Conservation (phyloP, 2,329 filamentous ascomycete species). For the Diaporthe sp. region DNA sequence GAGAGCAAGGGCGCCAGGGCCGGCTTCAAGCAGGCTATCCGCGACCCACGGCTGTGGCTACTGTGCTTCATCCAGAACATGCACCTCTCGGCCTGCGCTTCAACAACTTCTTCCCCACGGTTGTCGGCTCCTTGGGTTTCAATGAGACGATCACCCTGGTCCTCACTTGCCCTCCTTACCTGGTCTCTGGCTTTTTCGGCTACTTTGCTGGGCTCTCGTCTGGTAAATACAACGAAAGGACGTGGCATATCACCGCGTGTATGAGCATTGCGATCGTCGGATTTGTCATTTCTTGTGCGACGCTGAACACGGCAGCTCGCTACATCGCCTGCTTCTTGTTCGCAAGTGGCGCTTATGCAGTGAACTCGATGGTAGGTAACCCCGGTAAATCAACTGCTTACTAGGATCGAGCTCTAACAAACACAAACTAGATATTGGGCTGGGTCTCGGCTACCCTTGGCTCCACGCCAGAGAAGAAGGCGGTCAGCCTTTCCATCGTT, state of each 20-base stretch:
- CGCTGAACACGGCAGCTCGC: constrained; percentile 49
- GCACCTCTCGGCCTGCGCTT: constrained; percentile 26
- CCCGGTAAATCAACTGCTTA: too few relatives aligned
- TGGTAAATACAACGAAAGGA: constrained; percentile 58
- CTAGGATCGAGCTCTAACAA: fast-evolving
- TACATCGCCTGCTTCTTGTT: constrained; percentile 54
- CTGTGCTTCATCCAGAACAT: constrained; percentile 38
- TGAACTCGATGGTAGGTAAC: constrained; percentile 52
- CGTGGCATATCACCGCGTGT: constrained; percentile 56
- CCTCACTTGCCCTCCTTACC: constrained; percentile 61
- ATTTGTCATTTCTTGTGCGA: constrained; percentile 53
- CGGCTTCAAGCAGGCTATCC: constrained; percentile 14
- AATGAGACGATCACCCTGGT: constrained; percentile 56
- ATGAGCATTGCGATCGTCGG: constrained; percentile 56
- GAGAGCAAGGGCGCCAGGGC: neutral
- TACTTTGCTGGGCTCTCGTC: constrained; percentile 59
- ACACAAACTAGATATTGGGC: constrained; percentile 50
- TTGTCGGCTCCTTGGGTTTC: constrained; percentile 58
- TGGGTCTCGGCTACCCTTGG: constrained; percentile 58
- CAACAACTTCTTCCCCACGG: constrained; percentile 40
- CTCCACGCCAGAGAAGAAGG: constrained; percentile 61
- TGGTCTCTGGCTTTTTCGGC: constrained; percentile 58
- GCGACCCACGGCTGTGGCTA: constrained; percentile 21
- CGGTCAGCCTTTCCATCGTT: constrained; percentile 44
- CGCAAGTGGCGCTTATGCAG: constrained; percentile 53